Percentiles rank a stretch among this genome's conserved stretches.
Conservation (phyloP, 441 rosid genomes). For the Bruguiera hainesii region DNA sequence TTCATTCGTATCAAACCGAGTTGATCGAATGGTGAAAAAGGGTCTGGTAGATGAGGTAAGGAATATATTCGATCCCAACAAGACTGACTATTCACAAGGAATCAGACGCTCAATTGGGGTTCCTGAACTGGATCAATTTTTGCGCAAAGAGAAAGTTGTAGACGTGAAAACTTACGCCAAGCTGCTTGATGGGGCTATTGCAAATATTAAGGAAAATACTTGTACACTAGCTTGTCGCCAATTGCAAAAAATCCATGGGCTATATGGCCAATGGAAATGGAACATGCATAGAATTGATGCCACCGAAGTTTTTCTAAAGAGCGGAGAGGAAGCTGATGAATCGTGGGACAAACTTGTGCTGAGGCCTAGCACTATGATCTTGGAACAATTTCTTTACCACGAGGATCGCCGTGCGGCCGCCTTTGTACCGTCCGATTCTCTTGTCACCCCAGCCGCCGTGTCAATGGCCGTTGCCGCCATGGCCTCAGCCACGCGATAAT, state of each 20-base stretch:
- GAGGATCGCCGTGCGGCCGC: conserved; percentile 28
- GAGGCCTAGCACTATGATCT: conserved; percentile 44
- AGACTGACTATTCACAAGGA: conserved; percentile 43
- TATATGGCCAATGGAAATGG: conserved; percentile 49
- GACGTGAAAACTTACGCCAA: conserved; percentile 25
- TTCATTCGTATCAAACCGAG: conserved; percentile 56
- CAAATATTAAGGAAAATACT: conserved; percentile 54
- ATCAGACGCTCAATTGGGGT: conserved; percentile 72
- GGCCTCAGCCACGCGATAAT: conserved; percentile 47
- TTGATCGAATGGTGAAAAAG: conserved; percentile 59
- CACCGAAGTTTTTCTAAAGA: conserved; percentile 53
- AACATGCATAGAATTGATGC: conserved; percentile 73
- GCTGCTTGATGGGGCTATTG: conserved; percentile 46
- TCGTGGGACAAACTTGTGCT: conserved; percentile 66
- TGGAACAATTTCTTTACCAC: conserved; percentile 43
- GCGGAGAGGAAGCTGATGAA: conserved; percentile 52
- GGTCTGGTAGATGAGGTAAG: conserved; percentile 65
- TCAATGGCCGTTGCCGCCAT: conserved; percentile 29
- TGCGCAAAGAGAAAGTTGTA: conserved; percentile 31
- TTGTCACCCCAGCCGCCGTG: conserved; percentile 18
- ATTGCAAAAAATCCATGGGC: conserved; percentile 49
- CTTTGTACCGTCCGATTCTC: conserved; percentile 23
- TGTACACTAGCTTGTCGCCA: conserved; percentile 53
- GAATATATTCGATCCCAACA: conserved; percentile 38
- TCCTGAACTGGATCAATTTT: conserved; percentile 51